phyloP scores from a whole-genome alignment of 78 protist species.

The Speleostelium caveatum region DNA sequence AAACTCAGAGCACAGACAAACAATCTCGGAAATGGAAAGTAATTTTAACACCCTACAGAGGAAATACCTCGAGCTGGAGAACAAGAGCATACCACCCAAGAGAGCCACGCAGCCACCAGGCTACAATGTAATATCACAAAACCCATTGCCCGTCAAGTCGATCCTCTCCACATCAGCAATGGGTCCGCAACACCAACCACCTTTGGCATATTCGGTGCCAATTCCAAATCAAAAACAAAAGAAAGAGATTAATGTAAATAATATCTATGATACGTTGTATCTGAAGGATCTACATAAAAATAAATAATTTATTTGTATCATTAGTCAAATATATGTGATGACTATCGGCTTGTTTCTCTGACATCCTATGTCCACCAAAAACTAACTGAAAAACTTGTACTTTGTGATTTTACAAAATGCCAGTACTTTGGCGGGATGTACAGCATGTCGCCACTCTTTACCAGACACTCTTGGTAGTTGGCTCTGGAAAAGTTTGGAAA shows the following conservation, averaged over 20 bases:
- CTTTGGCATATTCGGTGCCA: neutral
- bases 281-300: neutral
- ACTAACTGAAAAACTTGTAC: slow-evolving; percentile 81
- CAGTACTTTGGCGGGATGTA: slow-evolving; percentile 84
- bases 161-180: neutral
- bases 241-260: neutral
- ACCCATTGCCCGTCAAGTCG: neutral
- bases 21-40: neutral
- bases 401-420: slow-evolving; percentile 88
- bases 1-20: neutral
- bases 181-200: neutral
- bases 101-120: no score
- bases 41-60: neutral
- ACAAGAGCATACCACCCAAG: no score
- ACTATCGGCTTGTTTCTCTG: neutral
- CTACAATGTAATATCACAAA: neutral
- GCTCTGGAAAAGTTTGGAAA: slow-evolving; percentile 62
- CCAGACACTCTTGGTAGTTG: slow-evolving; percentile 45
- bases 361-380: slow-evolving; percentile 78
- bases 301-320: no score
- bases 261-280: neutral
- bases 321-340: neutral
- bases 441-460: slow-evolving; percentile 78
- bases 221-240: neutral
- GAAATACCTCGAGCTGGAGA: no score